Base-by-base conservation (phyloP, 225 moss, liverwort and hornwort species). In the Takakia lepidozioides region DNA sequence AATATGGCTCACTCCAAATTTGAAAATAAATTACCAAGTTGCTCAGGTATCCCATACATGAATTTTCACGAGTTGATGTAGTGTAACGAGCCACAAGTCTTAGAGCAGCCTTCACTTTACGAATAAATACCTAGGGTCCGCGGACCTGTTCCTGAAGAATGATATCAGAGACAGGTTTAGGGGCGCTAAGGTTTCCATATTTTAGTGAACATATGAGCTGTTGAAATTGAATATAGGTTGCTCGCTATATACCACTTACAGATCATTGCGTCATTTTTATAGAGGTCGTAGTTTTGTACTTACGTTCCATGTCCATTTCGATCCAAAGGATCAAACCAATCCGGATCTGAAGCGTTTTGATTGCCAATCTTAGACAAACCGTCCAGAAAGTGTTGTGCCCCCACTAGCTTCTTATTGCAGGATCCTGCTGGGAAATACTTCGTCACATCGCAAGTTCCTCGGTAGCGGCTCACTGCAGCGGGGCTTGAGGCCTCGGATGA, bases 381-480 rank as follows among this genome's bases (percentile, higher is more conserved):
- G 0, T 53, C 40, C 47, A 79, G 60, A 21, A 79, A 79, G 0
- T 74, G 57, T 57, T 60, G 70, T 20, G 79, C 79, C 0, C 62
- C 79, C 7, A 79, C 55, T 5, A 79, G 65, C 63, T 79, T 79
- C 16, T 73, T 73, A 7, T 74, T 74, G 21, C 79, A 79, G 3
- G 69, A 73, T 1, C 79, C 79, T 0, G 20, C 40, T 0, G 79
- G 70, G 14, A 73, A 73, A 15, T 56, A 54, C 3, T 50, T 0
- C 2, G 74, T 69, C 1, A 49, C 60, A 1, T 17, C 57, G 24
- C 79, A 79, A 0, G 47, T 13, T 10, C 70, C 73, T 46, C 0
- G 69, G 27, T 14, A 56, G 60, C 36, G 53, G 46, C 3, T 29
- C 19, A 15, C 66, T 70, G 7, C 11, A 11, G 32, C 32, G 17